Conservation (phyloP, 1,284 basidiomycete species). For the Irpex sp. region DNA sequence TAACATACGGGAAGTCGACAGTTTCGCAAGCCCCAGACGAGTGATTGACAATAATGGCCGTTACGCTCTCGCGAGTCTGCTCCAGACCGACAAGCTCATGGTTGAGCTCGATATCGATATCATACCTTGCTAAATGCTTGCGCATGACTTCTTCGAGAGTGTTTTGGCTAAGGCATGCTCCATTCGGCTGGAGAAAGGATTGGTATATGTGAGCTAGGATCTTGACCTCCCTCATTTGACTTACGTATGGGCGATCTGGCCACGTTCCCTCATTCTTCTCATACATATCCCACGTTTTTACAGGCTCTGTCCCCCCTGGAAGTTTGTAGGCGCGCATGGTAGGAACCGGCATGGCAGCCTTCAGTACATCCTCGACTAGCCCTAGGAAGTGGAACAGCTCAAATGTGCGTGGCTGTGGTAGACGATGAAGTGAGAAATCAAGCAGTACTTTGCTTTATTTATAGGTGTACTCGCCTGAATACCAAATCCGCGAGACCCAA, state of each 20-base stretch:
- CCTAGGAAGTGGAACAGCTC: slow-evolving; percentile 6
- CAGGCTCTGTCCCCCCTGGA: neutral
- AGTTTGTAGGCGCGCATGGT: slow-evolving; percentile 5
- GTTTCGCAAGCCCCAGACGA: neutral
- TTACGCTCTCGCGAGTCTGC: slow-evolving; percentile 21
- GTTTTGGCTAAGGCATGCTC: neutral
- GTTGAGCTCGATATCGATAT: slow-evolving; percentile 6
- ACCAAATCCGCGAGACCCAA: slow-evolving; percentile 4
- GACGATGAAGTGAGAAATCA: too few species aligned
- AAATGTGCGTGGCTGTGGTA: slow-evolving; percentile 7
- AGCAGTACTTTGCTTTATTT: too few species aligned
- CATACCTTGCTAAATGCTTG: slow-evolving; percentile 3
- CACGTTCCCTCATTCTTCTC: too few species aligned
- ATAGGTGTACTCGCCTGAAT: neutral
- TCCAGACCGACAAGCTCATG: slow-evolving; percentile 19
- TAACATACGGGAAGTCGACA: neutral
- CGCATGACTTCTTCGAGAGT: neutral
- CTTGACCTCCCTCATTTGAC: too few species aligned
- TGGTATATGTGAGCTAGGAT: too few species aligned
- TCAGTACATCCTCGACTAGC: slow-evolving; percentile 1
- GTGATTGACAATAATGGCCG: neutral
- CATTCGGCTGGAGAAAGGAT: neutral
- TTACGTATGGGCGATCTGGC: too few species aligned
- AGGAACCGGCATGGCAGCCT: slow-evolving; percentile 4
- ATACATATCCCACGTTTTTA: neutral